Conservation (phyloP, 2,329 filamentous ascomycete genomes). For the Biscogniauxia mediterranea region DNA sequence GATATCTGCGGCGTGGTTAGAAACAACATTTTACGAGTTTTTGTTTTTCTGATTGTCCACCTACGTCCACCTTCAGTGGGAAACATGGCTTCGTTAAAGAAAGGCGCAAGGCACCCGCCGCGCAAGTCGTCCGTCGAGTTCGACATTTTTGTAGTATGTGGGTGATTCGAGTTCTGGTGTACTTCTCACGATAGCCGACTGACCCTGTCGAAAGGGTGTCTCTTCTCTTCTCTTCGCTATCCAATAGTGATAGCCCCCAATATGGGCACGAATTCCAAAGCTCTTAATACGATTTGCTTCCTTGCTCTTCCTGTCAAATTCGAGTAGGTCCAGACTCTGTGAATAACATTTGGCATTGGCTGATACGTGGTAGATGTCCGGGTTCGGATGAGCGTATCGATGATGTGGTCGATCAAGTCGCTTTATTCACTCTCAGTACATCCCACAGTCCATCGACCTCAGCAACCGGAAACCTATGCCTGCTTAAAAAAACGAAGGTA, state of each 20-base stretch:
- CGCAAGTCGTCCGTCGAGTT: conserved; percentile 15
- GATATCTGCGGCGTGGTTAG: conserved; percentile 41
- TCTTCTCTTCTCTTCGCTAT: neutral
- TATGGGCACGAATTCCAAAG: neutral
- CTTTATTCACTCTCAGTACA: conserved; percentile 6
- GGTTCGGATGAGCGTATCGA: conserved; percentile 5
- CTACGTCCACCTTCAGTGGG: conserved; percentile 37
- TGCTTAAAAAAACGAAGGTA: conserved; percentile 4
- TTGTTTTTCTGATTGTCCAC: conserved; percentile 15
- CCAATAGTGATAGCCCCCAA: neutral
- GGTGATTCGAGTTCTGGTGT: neutral
- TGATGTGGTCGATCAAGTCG: conserved; percentile 2
- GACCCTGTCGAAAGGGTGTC: neutral
- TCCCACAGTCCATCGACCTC: conserved; percentile 3
- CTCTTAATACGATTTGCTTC: conserved; percentile 2
- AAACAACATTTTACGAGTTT: conserved; percentile 5
- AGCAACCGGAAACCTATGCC: conserved; percentile 6
- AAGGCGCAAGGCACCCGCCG: conserved; percentile 65
- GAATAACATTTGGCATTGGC: conserved; percentile 1
- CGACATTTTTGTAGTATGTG: conserved; percentile 13
- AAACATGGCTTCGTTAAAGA: conserved; percentile 63
- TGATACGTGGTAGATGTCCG: conserved; percentile 7
- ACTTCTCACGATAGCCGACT: neutral
- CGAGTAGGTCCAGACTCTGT: conserved; percentile 2
- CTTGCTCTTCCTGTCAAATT: neutral